A percentile compares a stretch with the other conserved stretches of the same genome.
phyloP scores from a whole-genome alignment of 441 rosid species.

The Pelargonium australe region DNA sequence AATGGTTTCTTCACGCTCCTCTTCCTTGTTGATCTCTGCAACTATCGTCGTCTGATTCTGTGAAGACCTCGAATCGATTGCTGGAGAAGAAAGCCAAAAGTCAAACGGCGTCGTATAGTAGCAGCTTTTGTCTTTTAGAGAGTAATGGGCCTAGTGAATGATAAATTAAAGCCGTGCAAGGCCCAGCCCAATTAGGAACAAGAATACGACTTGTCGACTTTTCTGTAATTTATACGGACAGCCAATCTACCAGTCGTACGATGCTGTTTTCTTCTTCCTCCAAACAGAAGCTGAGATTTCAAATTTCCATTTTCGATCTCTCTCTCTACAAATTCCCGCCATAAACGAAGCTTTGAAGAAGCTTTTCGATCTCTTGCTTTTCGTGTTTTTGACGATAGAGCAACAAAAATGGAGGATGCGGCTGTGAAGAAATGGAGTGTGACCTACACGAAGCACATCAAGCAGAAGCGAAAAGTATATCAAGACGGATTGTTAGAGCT shows the following conservation, averaged over 20 bases:
- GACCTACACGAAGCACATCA: slow-evolving; percentile 73
- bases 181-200: background rate
- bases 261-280: background rate
- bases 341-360: background rate
- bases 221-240: no score
- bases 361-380: background rate
- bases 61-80: background rate
- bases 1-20: background rate
- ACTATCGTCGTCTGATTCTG: background rate
- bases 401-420: slow-evolving; percentile 30
- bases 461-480: slow-evolving; percentile 73
- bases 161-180: background rate
- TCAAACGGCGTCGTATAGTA: background rate
- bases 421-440: slow-evolving; percentile 56
- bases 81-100: background rate
- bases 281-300: background rate
- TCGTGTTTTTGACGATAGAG: background rate
- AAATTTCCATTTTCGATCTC: background rate
- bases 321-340: slow-evolving; percentile 8
- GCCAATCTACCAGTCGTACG: no score
- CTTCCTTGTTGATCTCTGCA: background rate
- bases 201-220: no score
- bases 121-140: no score
- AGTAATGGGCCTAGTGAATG: background rate
- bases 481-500: slow-evolving; percentile 72